These are phyloP conservation scores for Protea cynaroides DNA, from an alignment of 164 flowering plant species.

Conservation along the genomic window DNA sequence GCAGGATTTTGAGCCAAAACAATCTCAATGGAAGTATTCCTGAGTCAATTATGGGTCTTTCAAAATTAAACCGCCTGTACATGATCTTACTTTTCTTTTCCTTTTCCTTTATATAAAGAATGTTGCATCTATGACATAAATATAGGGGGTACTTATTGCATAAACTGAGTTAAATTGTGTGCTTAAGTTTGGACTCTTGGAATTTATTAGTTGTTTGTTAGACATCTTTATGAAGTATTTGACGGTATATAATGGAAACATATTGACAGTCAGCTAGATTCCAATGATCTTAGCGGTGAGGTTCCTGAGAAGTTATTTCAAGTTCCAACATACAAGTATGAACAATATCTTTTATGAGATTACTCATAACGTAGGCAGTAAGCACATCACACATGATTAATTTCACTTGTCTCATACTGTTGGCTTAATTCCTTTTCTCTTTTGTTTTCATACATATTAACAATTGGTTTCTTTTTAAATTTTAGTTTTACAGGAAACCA, in stretches of 20 bases:
- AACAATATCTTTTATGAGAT: conserved; percentile 4
- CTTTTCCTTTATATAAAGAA: too few relatives aligned
- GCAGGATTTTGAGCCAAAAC: conserved; percentile 83
- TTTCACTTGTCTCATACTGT: not conserved
- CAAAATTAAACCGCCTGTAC: conserved; percentile 59
- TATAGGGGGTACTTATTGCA: not conserved
- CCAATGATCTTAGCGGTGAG: conserved; percentile 64
- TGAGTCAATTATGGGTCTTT: conserved; percentile 48
- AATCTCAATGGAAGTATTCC: conserved; percentile 74
- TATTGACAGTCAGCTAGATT: conserved; percentile 67
- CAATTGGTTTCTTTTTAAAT: conserved; percentile 11
- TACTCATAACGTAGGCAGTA: not conserved
- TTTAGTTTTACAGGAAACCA: conserved; percentile 73
- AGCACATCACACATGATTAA: not conserved
- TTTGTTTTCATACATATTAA: not conserved
- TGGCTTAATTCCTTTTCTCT: not conserved
- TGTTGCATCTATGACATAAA: not conserved
- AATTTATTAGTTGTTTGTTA: not conserved
- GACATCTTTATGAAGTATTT: conserved; percentile 5
- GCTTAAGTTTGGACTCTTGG: not conserved
- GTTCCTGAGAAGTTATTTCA: conserved; percentile 58
- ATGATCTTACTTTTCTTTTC: conserved; percentile 18
- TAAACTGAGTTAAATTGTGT: not conserved
- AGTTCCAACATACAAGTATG: conserved; percentile 70
- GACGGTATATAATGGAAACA: conserved; percentile 4